Evolutionary conservation across 2,329 filamentous ascomycete genomes (phyloP), one percentile per base, ranked within the genome.

Genomic region (Aureobasidium vineae): DNA sequence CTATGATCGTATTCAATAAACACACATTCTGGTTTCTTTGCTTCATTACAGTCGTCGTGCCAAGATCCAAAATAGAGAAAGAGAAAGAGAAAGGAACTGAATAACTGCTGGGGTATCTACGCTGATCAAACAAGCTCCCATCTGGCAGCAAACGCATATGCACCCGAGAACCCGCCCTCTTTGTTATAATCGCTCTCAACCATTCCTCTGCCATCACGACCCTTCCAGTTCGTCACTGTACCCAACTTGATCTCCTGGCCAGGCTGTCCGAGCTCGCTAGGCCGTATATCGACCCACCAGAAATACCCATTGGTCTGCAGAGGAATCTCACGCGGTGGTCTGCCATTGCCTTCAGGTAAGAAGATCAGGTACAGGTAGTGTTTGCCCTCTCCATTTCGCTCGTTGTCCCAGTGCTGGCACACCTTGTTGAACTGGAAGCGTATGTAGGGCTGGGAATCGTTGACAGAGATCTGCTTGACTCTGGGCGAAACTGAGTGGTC

Each of bases 401-500:
- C 84, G n/a, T 88, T 81, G 50, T 87, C 87, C 91, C 91, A 97
- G 76, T 98, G 94, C 72, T 87, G 85, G 75, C 94, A 98, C 13
- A 89, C 73, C 67, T 90, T 89, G 63, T 85, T 85, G 74, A 96
- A 93, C 72, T 91, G 89, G 78, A 98, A 97, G 19, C 91, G 86
- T 45, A 74, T 72, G 3, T 74, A 73, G 71, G 74, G 72, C 2
- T 71, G 72, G 47, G 66, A 5, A 28, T 67, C 66, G 5, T 53
- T 50, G 43, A 65, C 52, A 7, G 63, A 68, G 2, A 59, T 36
- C n/a, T 63, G 52, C 36, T 67, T 69, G 60, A 77, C 75, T 5
- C 77, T 74, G 0, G 91, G 93, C 65, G 82, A 79, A 72, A 96
- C 85, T 0, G 85, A 87, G 16, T 82, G 82, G 49, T 80, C 77